These are phyloP conservation scores for Tolypocladium ovalisporum DNA, from an alignment of 2,329 filamentous ascomycete species.

Conservation along the genomic window DNA sequence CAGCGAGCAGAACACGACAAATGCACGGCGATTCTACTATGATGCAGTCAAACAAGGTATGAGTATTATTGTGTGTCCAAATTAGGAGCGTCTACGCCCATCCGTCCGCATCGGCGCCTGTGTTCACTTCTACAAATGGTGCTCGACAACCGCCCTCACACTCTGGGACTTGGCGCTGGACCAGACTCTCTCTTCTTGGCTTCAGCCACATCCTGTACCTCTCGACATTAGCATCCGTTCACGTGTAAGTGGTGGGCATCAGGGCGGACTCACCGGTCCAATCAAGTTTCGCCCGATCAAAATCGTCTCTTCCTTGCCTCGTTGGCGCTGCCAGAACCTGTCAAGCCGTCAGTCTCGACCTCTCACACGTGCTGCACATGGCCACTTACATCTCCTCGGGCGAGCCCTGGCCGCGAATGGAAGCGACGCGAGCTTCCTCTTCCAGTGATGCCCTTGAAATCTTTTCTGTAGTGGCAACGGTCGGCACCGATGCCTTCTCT, in stretches of 20 bases:
- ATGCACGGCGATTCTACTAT: not conserved
- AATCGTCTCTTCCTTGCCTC: conserved; percentile 46
- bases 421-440: conserved; percentile 46
- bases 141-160: not conserved
- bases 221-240: not conserved
- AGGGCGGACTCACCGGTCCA: conserved; percentile 22
- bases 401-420: conserved; percentile 34
- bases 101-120: not conserved
- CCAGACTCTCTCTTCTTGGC: not conserved
- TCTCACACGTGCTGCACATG: not conserved
- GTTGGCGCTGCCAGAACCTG: conserved; percentile 54
- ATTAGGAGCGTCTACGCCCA: not conserved
- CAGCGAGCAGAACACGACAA: not conserved
- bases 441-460: conserved; percentile 57
- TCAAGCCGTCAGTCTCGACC: conserved; percentile 1
- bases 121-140: not conserved
- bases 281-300: conserved; percentile 45
- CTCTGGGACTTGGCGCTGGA: not conserved
- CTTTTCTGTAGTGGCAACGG: conserved; percentile 42
- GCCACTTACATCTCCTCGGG: conserved; percentile 38
- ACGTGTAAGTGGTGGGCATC: not conserved
- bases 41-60: not conserved
- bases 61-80: not conserved
- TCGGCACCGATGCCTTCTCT: conserved; percentile 34
- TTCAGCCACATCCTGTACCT: not conserved